phyloP scores from a whole-genome alignment of 2,329 filamentous ascomycete genomes.

The Cladophialophora yegresii region DNA sequence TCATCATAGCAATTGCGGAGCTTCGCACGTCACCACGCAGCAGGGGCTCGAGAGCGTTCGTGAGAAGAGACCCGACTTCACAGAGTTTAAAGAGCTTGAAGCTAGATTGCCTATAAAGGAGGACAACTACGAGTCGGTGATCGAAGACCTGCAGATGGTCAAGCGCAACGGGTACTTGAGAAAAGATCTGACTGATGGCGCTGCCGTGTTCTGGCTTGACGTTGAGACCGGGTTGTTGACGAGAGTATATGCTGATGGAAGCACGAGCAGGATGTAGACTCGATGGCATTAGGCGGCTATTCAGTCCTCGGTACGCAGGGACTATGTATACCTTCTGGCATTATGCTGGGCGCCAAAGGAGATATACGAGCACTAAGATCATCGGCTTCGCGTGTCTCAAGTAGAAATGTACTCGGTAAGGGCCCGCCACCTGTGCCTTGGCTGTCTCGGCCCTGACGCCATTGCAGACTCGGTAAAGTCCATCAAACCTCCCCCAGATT shows the following conservation, averaged over 20 bases:
- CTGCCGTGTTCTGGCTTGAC: constrained; percentile 19
- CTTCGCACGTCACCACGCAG: constrained; percentile 16
- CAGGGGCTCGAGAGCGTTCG: constrained; percentile 3
- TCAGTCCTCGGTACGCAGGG: neutral
- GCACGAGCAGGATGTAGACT: neutral
- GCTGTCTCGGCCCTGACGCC: neutral
- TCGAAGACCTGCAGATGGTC: constrained; percentile 11
- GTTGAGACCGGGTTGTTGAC: constrained; percentile 19
- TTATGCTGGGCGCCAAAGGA: neutral
- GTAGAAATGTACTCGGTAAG: too few relatives aligned
- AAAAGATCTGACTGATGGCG: constrained; percentile 17
- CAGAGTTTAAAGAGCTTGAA: constrained; percentile 6
- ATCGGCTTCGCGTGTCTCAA: neutral
- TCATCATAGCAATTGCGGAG: constrained; percentile 22
- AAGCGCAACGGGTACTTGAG: constrained; percentile 15
- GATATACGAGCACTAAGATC: neutral
- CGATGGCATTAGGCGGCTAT: neutral
- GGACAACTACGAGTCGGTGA: constrained; percentile 7
- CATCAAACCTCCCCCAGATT: neutral
- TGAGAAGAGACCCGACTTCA: constrained; percentile 19
- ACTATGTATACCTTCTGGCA: neutral
- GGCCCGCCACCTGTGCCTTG: neutral
- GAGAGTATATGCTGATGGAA: constrained; percentile 9
- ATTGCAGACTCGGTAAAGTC: neutral
- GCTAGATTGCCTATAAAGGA: constrained; percentile 12